Evolutionary conservation across 1,284 basidiomycete species (phyloP), one percentile per base, ranked within the genome.

Genomic region (Fomitiporia mediterranea): DNA sequence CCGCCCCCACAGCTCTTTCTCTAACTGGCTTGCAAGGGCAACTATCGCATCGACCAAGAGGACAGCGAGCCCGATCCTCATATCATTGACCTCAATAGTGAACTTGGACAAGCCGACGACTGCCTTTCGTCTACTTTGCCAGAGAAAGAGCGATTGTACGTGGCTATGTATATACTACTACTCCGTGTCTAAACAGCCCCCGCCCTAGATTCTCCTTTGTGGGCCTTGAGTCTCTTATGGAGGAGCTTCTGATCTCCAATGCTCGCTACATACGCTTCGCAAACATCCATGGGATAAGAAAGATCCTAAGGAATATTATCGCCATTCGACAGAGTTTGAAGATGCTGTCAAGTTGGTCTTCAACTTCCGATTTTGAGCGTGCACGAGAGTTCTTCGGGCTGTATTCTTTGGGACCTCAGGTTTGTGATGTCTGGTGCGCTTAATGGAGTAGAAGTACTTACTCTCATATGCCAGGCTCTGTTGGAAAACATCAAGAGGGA

Each of bases 251-350:
- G 53, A 84, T 98, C 58, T 76, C 78, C 9, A 83, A 87, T 59
- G 91, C 91, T 27, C 82, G 83, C 21, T 73, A 82, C 56, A 79
- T 99, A 57, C 82, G 81, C 23, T 69, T 79, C 13, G 84, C 86
- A 11, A 98, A 94, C 63, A 68, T 74, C 0, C 81, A 85, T 55
- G 96, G 96, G 0, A 83, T 94, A 60, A 83, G 85, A 65, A 98
- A 98, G 73, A 89, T 98, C 68, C 73, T 86, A 64, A 83, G 94
- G 42, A 97, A 98, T 70, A 89, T 98, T 44, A 76, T 94, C 23
- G 91, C 95, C 11, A 77, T 99, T 23, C 94, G 97, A 68, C 96
- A 99, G 68, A 90, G 91, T 64, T 79, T 98, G 63, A 92, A 93
- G 66, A 86, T 87, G 7, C 81, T 95, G 52, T 80, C 82, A 2